Percentiles rank a stretch among this genome's conserved stretches.
Evolutionary conservation across 768 basidiomycete species (phyloP).

Genomic region (Daedaleopsis nitida): DNA sequence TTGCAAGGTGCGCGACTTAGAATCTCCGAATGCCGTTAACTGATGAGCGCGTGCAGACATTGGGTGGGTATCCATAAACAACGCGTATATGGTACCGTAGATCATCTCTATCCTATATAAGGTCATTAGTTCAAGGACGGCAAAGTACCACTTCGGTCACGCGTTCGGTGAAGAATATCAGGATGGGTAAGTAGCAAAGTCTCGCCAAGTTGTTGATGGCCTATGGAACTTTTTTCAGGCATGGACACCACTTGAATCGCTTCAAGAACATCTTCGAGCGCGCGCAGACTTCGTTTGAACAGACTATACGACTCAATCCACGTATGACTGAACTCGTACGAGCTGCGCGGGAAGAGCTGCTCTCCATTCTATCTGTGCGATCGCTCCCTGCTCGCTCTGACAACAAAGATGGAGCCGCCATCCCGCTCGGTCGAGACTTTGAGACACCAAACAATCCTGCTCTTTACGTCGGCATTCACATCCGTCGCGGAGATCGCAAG

Average conservation of each 20-base stretch:
- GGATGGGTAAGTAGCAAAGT: constrained; percentile 52
- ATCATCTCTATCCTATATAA: constrained; percentile 23
- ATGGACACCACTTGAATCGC: constrained; percentile 55
- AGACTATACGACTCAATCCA: constrained; percentile 56
- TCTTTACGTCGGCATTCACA: constrained; percentile 58
- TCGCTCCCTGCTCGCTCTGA: neutral
- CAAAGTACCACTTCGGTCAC: constrained; percentile 64
- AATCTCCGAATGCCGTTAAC: constrained; percentile 9
- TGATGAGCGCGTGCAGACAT: constrained; percentile 44
- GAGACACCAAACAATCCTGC: constrained; percentile 15
- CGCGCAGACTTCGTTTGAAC: constrained; percentile 47
- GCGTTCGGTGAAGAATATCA: constrained; percentile 59
- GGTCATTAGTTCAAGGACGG: constrained; percentile 66
- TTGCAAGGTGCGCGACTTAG: constrained; percentile 49
- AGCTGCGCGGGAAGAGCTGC: constrained; percentile 49
- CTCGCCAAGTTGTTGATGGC: neutral
- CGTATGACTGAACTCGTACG: constrained; percentile 49
- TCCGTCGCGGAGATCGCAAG: constrained; percentile 62
- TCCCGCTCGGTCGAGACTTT: neutral
- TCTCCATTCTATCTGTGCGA: constrained; percentile 4
- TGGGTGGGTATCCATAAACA: constrained; percentile 47
- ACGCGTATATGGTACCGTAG: neutral
- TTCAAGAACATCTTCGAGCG: constrained; percentile 54
- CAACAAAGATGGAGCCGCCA: neutral
- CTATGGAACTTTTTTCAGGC: constrained; percentile 37